A percentile compares a stretch with the other conserved stretches of the same genome.
Evolutionary conservation across 2,329 filamentous ascomycete species (phyloP).

Genomic region (Chrysoporthe cubensis): DNA sequence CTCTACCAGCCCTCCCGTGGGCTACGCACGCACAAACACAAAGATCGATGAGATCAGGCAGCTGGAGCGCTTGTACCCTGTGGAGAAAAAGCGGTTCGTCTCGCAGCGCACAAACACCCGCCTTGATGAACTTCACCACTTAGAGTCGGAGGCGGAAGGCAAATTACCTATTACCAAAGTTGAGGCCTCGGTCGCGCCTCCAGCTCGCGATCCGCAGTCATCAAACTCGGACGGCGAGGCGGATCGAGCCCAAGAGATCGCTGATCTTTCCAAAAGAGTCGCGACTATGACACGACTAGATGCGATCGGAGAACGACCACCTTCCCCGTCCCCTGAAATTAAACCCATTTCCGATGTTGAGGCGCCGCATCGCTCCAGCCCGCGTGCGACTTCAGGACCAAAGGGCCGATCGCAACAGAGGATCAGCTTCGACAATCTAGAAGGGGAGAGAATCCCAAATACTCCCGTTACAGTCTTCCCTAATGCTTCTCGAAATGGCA

Average conservation of each 20-base stretch:
- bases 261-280: constrained; percentile 49
- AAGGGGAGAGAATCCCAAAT: constrained; percentile 43
- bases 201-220: neutral
- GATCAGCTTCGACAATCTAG: constrained; percentile 17
- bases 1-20: constrained; percentile 60
- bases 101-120: constrained; percentile 26
- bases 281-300: constrained; percentile 55
- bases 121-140: constrained; percentile 30
- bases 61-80: constrained; percentile 33
- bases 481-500: constrained; percentile 22
- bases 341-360: constrained; percentile 39
- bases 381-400: constrained; percentile 27
- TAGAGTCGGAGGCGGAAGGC: constrained; percentile 24
- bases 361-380: constrained; percentile 11
- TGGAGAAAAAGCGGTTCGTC: constrained; percentile 11
- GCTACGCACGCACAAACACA: constrained; percentile 41
- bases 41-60: constrained; percentile 42
- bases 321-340: constrained; percentile 44
- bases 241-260: constrained; percentile 44
- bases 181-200: constrained; percentile 10
- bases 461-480: constrained; percentile 48
- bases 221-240: neutral
- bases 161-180: constrained; percentile 4
- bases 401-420: constrained; percentile 22
- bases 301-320: constrained; percentile 54